Percentiles rank a stretch among this genome's conserved stretches.
These are phyloP conservation scores for Flaveria trinervia DNA, from an alignment of 129 eudicot genomes.

Conservation along the genomic window DNA sequence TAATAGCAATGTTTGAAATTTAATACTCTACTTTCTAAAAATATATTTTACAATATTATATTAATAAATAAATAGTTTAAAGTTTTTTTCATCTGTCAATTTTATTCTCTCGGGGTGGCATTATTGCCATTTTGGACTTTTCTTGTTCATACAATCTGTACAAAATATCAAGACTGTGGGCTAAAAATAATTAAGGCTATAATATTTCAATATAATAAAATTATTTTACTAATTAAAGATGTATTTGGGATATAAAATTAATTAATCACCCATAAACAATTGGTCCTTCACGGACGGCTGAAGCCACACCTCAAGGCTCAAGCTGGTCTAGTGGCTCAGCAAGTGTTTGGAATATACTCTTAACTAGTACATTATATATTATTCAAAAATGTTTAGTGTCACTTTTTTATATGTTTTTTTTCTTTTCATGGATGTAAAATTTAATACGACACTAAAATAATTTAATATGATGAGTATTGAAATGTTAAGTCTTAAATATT, in stretches of 20 bases:
- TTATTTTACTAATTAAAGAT: background rate
- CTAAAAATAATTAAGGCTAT: background rate
- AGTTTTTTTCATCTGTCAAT: background rate
- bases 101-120: slow-evolving; percentile 16
- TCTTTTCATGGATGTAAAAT: background rate
- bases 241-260: background rate
- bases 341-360: slow-evolving; percentile 12
- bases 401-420: background rate
- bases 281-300: slow-evolving; percentile 27
- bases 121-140: slow-evolving; percentile 26
- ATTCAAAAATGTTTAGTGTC: background rate
- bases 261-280: background rate
- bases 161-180: slow-evolving; percentile 5
- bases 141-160: slow-evolving; percentile 15
- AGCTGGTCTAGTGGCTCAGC: slow-evolving; percentile 12
- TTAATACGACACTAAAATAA: background rate
- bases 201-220: background rate
- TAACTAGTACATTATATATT: slow-evolving; percentile 14
- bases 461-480: too few species aligned
- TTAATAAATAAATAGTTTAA: background rate
- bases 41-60: background rate
- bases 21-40: background rate
- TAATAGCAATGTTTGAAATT: background rate
- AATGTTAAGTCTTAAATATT: too few species aligned
- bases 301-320: slow-evolving; percentile 2